Base-by-base conservation (phyloP, 257 asterid species). In the Ophiorrhiza pumila region DNA sequence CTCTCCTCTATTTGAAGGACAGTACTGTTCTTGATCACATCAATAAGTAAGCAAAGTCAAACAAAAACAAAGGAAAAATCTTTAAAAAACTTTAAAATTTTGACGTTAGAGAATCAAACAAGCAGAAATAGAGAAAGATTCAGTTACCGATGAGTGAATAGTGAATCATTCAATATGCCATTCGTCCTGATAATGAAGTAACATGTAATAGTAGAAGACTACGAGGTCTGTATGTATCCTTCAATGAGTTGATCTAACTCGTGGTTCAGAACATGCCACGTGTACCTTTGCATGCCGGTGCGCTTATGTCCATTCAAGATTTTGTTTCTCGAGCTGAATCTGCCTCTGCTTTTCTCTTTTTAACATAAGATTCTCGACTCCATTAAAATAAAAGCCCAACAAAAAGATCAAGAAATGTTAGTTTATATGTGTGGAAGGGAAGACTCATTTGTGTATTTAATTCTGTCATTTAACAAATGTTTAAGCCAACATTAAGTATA, bases 241-340 rank as follows among this genome's bases (percentile, higher is more conserved):
- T 14, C 6, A 13, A 32, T 22, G 23, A 49, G 55, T 77, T 65
- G 64, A 50, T 69, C 50, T 45, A 47, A 65, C 69, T 42, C n/a
- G 80, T 76, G 86, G 86, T 57, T 71, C 35, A 37, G 32, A 63
- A 35, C 15, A 62, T 31, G 78, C 86, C 75, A 82, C 82, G 86
- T 82, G 82, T 80, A 65, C 65, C 68, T 45, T 23, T 71, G 57
- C 80, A 75, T 71, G 70, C 80, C 80, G 42, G 39, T 70, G 68
- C 66, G 13, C 37, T 29, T 53, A 17, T 42, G 11, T 65, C 31
- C 2, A 34, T 17, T 14, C 32, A 23, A 18, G 73, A 32, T 18
- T 57, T 71, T 32, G 37, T 6, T 46, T 32, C n/a, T 68, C 4
- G 23, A 43, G 41, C 8, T 7, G 23, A 23, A 29, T 66, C 39